Evolutionary conservation across 2,329 filamentous ascomycete genomes (phyloP), one percentile per base, ranked within the genome.

Genomic region (Basipetospora chlamydospora): DNA sequence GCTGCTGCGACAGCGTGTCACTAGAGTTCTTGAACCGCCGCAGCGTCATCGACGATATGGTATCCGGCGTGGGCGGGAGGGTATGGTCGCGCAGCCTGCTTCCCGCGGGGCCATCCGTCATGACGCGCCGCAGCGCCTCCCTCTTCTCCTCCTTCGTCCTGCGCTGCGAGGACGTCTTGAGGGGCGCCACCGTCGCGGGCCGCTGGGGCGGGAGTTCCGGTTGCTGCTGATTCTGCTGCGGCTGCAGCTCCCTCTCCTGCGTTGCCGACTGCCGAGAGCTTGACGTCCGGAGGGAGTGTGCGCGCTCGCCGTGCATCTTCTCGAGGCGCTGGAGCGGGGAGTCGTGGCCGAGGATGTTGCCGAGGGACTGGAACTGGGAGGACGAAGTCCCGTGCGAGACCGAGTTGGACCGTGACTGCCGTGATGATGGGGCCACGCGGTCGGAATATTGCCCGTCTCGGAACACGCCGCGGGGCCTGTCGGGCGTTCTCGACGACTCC

Each of bases 51-150:
- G 67, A 71, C 2, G 70, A 71, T 15, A 73, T 67, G 0, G 71
- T 75, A 43, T 75, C 70, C 0, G 71, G 71, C 0, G 71, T 75
- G 0, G 71, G 71, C 8, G 71, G 71, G 2, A 74, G 53, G 13
- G 52, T 53, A 13, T 64, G 60, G 5, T 62, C 57, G 37, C 60
- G 55, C 2, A 61, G 41, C 46, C 57, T 53, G 58, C 61, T 42
- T 53, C 55, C 42, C 46, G 57, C 41, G 39, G 56, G 47, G n/a
- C 57, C 58, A 21, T 67, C 63, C 0, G 67, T 72, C 21, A 63
- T 47, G 6, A 73, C 68, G 28, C 53, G 60, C 8, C 66, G 58
- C 10, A 70, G 44, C 0, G 60, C 56, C 11, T 66, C 60, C 28
- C 62, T 55, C 49, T 67, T 70, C 38, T 67, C 62, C 16, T 66